A percentile compares a stretch with the other conserved stretches of the same genome.
Evolutionary conservation across 2,329 filamentous ascomycete species (phyloP).

Genomic region (Grosmannia serpens): DNA sequence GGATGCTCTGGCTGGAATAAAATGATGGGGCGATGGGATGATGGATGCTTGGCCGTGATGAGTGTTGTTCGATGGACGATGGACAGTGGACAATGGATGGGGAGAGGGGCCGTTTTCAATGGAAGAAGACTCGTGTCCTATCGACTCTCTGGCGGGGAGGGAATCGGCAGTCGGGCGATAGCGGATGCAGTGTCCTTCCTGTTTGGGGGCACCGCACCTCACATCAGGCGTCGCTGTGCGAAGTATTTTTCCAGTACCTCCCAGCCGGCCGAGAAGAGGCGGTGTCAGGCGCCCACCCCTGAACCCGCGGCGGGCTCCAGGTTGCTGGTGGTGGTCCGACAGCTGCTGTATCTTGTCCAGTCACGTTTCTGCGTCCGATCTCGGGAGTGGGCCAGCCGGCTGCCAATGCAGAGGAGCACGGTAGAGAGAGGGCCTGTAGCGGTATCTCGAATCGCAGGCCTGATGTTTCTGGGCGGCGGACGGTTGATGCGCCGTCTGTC

Average conservation of each 20-base stretch:
- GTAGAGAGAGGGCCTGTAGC: not conserved
- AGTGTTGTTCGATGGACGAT: not conserved
- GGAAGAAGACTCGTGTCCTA: not conserved
- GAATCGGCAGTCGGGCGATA: constrained; percentile 1
- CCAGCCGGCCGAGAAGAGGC: too few relatives aligned
- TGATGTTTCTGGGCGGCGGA: not conserved
- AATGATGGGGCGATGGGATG: not conserved
- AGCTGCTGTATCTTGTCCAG: not conserved
- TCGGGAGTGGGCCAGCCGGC: not conserved
- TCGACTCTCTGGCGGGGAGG: not conserved
- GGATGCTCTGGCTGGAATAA: not conserved
- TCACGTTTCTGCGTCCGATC: not conserved
- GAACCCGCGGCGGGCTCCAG: too few relatives aligned
- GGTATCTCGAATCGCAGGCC: not conserved
- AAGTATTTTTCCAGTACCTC: not conserved
- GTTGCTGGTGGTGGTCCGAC: not conserved
- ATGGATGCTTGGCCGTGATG: not conserved
- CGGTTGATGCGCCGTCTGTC: not conserved
- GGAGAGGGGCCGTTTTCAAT: not conserved
- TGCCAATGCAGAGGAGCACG: not conserved
- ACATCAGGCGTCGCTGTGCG: not conserved
- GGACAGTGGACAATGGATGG: not conserved
- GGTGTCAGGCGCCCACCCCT: too few relatives aligned
- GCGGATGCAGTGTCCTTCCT: not conserved
- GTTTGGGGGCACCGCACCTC: not conserved